phyloP scores from a whole-genome alignment of 2,329 filamentous ascomycete species.

The Pseudonectria buxi region DNA sequence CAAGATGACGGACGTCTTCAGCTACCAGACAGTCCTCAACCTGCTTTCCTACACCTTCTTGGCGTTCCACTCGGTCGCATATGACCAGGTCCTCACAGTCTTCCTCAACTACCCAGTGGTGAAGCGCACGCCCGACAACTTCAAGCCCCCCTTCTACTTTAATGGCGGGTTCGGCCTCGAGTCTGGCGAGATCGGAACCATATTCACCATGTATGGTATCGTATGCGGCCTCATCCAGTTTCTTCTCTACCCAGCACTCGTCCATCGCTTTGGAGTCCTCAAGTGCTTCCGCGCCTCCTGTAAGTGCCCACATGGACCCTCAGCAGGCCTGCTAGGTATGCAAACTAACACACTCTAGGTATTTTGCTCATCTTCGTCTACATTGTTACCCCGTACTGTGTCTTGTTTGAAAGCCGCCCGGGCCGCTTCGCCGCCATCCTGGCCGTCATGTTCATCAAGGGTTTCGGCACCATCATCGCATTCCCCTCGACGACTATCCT shows the following conservation, averaged over 20 bases:
- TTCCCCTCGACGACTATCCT: conserved; percentile 89
- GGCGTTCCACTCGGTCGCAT: conserved; percentile 75
- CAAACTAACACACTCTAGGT: conserved; percentile 30
- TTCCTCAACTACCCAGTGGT: conserved; percentile 71
- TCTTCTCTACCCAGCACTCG: conserved; percentile 71
- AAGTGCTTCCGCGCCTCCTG: conserved; percentile 62
- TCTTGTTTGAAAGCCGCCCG: conserved; percentile 45
- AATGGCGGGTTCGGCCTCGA: conserved; percentile 69
- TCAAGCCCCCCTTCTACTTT: conserved; percentile 71
- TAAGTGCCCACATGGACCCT: conserved; percentile 21
- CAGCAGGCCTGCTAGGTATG: no score
- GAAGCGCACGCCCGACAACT: conserved; percentile 51
- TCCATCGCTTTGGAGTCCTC: conserved; percentile 66
- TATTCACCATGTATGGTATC: conserved; percentile 79
- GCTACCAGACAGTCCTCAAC: conserved; percentile 66
- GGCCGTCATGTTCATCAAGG: conserved; percentile 64
- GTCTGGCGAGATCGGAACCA: conserved; percentile 70
- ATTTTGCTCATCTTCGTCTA: conserved; percentile 69
- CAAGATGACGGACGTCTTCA: conserved; percentile 60
- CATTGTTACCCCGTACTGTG: conserved; percentile 73
- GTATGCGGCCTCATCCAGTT: conserved; percentile 80
- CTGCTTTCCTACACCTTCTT: conserved; percentile 73
- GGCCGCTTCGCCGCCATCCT: conserved; percentile 58
- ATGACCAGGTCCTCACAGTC: conserved; percentile 81
- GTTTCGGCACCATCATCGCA: conserved; percentile 69